phyloP scores from a whole-genome alignment of 2,329 filamentous ascomycete genomes.

The Sphaceloma murrayae region DNA sequence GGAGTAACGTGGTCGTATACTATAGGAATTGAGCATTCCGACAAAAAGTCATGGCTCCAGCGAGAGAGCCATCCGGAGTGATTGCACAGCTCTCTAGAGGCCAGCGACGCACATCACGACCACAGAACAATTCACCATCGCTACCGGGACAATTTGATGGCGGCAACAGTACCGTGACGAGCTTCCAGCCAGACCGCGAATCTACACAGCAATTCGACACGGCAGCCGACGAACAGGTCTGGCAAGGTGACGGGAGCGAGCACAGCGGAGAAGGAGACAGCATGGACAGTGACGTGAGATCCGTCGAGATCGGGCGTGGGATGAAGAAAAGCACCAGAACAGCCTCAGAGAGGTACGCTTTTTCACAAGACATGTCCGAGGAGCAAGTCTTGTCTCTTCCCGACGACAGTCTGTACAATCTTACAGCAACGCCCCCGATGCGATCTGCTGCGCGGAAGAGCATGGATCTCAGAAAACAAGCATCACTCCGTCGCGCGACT shows the following conservation, averaged over 20 bases:
- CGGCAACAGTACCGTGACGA: conserved; percentile 18
- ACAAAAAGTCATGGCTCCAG: conserved; percentile 13
- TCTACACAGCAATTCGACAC: conserved; percentile 21
- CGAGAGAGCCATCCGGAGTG: conserved; percentile 10
- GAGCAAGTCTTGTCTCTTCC: conserved; percentile 42
- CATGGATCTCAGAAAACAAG: conserved; percentile 35
- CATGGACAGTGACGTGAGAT: conserved; percentile 23
- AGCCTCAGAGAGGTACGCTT: conserved; percentile 18
- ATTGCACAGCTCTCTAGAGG: conserved; percentile 14
- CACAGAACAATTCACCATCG: neutral
- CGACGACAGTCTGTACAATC: conserved; percentile 40
- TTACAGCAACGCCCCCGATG: conserved; percentile 35
- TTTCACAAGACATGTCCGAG: conserved; percentile 38
- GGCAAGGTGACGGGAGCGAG: conserved; percentile 16
- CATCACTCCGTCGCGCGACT: conserved; percentile 38
- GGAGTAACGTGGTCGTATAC: neutral
- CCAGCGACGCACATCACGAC: neutral
- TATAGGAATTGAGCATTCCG: neutral
- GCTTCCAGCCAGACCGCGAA: conserved; percentile 19
- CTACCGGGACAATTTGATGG: conserved; percentile 9
- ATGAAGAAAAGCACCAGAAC: conserved; percentile 32
- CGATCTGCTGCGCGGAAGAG: conserved; percentile 25
- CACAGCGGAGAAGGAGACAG: conserved; percentile 30
- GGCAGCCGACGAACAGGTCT: conserved; percentile 17
- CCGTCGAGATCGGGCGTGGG: conserved; percentile 50